Evolutionary conservation across 2,329 filamentous ascomycete species (phyloP).

Genomic region (Microsporum canis): DNA sequence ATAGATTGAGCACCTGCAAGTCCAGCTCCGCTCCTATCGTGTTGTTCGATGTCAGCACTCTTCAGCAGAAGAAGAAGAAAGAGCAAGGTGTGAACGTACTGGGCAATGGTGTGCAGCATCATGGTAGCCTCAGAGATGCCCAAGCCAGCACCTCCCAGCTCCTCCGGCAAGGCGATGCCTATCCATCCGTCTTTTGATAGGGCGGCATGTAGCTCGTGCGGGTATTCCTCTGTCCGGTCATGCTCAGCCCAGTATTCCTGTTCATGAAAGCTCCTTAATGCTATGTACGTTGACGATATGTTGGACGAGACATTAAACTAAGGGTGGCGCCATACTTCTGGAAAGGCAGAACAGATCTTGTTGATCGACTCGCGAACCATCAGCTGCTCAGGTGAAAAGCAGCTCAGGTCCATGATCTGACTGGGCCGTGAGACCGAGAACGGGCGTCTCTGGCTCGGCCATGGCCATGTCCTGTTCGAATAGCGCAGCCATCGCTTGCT

Average conservation of each 20-base stretch:
- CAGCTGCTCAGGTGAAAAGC: constrained; percentile 62
- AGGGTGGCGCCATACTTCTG: constrained; percentile 37
- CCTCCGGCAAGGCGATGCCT: constrained; percentile 65
- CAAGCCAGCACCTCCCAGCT: constrained; percentile 61
- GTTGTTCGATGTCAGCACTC: neutral
- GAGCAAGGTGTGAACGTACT: constrained; percentile 33
- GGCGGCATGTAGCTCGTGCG: constrained; percentile 62
- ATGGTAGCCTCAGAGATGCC: constrained; percentile 71
- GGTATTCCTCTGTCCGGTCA: constrained; percentile 60
- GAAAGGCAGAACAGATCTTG: constrained; percentile 58
- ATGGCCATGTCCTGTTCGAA: neutral
- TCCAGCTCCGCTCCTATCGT: constrained; percentile 52
- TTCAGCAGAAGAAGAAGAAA: neutral
- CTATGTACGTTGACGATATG: neutral
- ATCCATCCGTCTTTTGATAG: constrained; percentile 68
- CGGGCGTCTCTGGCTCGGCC: neutral
- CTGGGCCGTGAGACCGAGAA: constrained; percentile 26
- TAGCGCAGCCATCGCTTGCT: neutral
- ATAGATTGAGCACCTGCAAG: constrained; percentile 56
- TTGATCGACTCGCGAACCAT: constrained; percentile 59
- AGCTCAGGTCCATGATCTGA: constrained; percentile 57
- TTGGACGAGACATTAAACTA: neutral
- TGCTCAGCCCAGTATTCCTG: constrained; percentile 61
- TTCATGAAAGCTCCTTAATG: neutral
- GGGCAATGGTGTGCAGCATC: constrained; percentile 75